Base-by-base conservation (phyloP, 768 basidiomycete genomes). In the Fomitopsis pulvina region DNA sequence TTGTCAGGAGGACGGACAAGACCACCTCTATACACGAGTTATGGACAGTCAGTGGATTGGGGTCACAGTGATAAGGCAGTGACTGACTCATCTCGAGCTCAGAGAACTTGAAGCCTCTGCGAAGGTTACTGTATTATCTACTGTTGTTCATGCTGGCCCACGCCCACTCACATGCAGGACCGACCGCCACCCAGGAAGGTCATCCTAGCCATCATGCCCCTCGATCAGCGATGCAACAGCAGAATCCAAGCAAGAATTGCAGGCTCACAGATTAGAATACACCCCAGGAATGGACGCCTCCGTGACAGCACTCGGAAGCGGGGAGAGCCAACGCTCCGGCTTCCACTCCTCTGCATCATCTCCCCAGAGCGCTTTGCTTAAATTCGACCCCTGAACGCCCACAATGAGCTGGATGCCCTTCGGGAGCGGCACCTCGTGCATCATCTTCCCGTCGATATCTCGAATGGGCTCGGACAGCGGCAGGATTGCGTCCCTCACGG, bases 401-500 rank as follows among this genome's bases (percentile, higher is more conserved):
- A 74, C 56, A 14, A 62, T 62, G 12, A 79, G 54, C 1, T 52
- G 44, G 0, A 71, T 70, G 24, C 71, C 73, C 52, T 71, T 68
- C 1, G 72, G 50, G 12, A 77, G 59, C 3, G 52, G 55, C 9
- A 77, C 56, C 30, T 53, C 52, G 6, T 34, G 18, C 20, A 58
- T 53, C 24, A 55, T 14, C 18, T 21, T 52, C 12, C 57, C 57
- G 34, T 58, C 57, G 0, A 20, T 41, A 11, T 48, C 54, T 20
- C 49, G 57, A 7, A 58, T 34, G 25, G 57, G 57, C 29, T 47
- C 52, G 2, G 57, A 58, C 10, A 58, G 48, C 12, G 57, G 57
- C 1, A 58, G 71, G 1, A 79, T 59, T 53, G 83, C 80, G 57
- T 84, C 71, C 68, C 62, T 52, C 24, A 3, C 59, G 32, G 26